Percentiles rank a stretch among this genome's conserved stretches.
Conservation (phyloP, 805 yeast species). For the Zygosaccharomyces lentus region DNA sequence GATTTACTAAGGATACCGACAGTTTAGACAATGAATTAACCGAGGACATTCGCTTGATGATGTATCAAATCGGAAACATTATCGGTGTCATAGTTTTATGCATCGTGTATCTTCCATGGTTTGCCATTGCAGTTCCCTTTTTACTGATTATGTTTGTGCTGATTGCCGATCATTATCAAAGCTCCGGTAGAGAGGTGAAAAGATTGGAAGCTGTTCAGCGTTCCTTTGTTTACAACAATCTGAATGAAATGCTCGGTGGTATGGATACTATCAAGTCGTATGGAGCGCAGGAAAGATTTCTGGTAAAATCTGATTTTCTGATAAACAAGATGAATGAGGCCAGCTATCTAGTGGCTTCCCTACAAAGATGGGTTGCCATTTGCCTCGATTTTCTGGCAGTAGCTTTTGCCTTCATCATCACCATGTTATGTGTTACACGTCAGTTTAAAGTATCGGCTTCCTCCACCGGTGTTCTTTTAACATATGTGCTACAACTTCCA, state of each 20-base stretch:
- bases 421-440: conserved; percentile 55
- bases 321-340: conserved; percentile 55
- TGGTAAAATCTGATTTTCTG: conserved; percentile 42
- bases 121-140: conserved; percentile 66
- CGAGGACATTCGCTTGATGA: conserved; percentile 60
- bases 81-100: conserved; percentile 64
- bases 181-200: conserved; percentile 48
- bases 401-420: conserved; percentile 47
- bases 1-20: conserved; percentile 87
- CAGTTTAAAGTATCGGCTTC: conserved; percentile 54
- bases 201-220: conserved; percentile 50
- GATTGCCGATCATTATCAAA: conserved; percentile 44
- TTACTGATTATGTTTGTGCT: conserved; percentile 43
- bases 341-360: conserved; percentile 46
- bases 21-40: conserved; percentile 74
- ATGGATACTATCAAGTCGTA: conserved; percentile 47
- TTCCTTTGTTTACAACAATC: conserved; percentile 48
- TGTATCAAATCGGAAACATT: conserved; percentile 51
- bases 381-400: conserved; percentile 49
- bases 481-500: conserved; percentile 56
- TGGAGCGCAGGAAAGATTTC: conserved; percentile 36
- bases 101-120: conserved; percentile 72
- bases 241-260: conserved; percentile 48
- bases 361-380: conserved; percentile 62
- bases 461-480: conserved; percentile 57